These are phyloP conservation scores for Centella asiatica DNA, from an alignment of 129 eudicot species.

Conservation along the genomic window DNA sequence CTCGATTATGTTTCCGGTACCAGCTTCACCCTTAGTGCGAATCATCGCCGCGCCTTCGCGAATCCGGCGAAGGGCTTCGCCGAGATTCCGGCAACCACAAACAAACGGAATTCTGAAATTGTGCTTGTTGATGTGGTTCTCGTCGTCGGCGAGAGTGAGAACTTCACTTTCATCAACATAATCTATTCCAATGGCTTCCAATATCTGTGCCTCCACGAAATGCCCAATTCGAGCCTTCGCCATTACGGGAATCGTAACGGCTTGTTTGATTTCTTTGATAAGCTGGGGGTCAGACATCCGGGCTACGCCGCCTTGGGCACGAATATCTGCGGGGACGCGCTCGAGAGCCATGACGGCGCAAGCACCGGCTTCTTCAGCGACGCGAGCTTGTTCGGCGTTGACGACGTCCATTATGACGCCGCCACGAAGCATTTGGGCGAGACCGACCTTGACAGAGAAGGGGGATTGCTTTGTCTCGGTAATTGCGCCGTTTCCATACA, in stretches of 20 bases:
- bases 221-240: conserved; percentile 45
- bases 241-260: conserved; percentile 41
- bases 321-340: conserved; percentile 42
- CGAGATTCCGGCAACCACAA: conserved; percentile 40
- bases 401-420: conserved; percentile 51
- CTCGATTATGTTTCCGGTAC: conserved; percentile 44
- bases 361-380: conserved; percentile 47
- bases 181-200: conserved; percentile 35
- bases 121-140: conserved; percentile 40
- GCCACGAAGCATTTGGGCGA: conserved; percentile 48
- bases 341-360: conserved; percentile 46
- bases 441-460: conserved; percentile 39
- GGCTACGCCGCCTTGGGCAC: conserved; percentile 38
- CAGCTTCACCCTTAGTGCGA: conserved; percentile 42
- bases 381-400: conserved; percentile 42
- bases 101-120: conserved; percentile 37
- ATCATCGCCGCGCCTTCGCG: conserved; percentile 50
- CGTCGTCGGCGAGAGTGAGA: conserved; percentile 35
- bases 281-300: conserved; percentile 42
- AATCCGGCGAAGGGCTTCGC: conserved; percentile 29
- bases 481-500: conserved; percentile 39
- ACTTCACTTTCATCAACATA: conserved; percentile 38
- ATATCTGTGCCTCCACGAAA: conserved; percentile 38
- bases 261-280: conserved; percentile 38
- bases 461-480: conserved; percentile 35